Conservation (phyloP, 2,329 filamentous ascomycete species). For the Diaporthe batatas region DNA sequence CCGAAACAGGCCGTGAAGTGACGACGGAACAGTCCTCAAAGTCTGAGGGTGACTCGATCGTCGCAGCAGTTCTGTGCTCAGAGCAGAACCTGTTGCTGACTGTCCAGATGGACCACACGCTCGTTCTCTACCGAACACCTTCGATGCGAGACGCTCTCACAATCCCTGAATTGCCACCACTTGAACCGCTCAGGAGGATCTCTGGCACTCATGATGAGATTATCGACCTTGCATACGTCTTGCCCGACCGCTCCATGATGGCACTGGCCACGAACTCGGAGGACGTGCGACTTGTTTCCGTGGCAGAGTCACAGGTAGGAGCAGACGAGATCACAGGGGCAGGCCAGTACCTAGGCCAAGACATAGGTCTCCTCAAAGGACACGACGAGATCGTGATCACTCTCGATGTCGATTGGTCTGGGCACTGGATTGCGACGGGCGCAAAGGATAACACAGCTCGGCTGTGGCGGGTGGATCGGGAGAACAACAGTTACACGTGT, state of each 20-base stretch:
- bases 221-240: slow-evolving; percentile 90
- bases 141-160: slow-evolving; percentile 54
- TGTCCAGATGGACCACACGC: slow-evolving; percentile 89
- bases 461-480: slow-evolving; percentile 87
- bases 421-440: slow-evolving; percentile 94
- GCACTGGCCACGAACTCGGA: slow-evolving; percentile 96
- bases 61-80: slow-evolving; percentile 77
- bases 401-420: slow-evolving; percentile 95
- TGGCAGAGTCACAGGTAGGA: slow-evolving; percentile 59
- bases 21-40: slow-evolving; percentile 78
- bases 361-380: slow-evolving; percentile 86
- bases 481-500: slow-evolving; percentile 72
- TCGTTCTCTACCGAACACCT: slow-evolving; percentile 76
- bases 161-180: slow-evolving; percentile 54
- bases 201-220: slow-evolving; percentile 98
- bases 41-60: slow-evolving; percentile 75
- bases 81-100: slow-evolving; percentile 80
- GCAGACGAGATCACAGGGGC: slow-evolving; percentile 43
- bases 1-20: slow-evolving; percentile 81
- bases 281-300: slow-evolving; percentile 88
- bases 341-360: slow-evolving; percentile 84
- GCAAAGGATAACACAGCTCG: slow-evolving; percentile 97
- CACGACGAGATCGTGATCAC: slow-evolving; percentile 97
- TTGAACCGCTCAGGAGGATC: slow-evolving; percentile 78
- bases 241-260: slow-evolving; percentile 83